Conservation (phyloP, 2,329 filamentous ascomycete genomes). For the Leptographium lundbergii region DNA sequence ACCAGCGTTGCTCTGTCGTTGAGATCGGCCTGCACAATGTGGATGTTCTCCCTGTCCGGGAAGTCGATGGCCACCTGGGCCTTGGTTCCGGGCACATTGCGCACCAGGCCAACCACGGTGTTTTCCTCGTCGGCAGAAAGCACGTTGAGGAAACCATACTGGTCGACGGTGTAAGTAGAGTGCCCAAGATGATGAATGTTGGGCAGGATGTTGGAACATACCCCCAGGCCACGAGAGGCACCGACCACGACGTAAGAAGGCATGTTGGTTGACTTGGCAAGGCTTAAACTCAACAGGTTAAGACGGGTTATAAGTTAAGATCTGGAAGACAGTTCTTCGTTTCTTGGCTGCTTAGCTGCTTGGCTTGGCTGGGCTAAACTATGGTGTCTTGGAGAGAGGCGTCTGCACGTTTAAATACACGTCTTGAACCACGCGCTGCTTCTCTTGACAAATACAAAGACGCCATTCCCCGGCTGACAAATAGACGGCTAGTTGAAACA, state of each 20-base stretch:
- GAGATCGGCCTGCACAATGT: constrained; percentile 33
- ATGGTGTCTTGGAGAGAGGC: too few species aligned
- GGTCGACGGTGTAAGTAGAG: background rate
- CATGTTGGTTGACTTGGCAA: constrained; percentile 8
- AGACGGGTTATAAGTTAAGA: background rate
- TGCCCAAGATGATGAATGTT: background rate
- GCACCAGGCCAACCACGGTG: constrained; percentile 32
- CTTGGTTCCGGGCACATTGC: constrained; percentile 30
- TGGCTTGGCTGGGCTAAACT: too few species aligned
- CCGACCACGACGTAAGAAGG: constrained; percentile 15
- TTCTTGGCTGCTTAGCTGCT: too few species aligned
- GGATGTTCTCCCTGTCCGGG: constrained; percentile 25
- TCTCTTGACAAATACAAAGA: too few species aligned
- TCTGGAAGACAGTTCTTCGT: too few species aligned
- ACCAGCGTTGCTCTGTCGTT: constrained; percentile 25
- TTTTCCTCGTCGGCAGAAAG: constrained; percentile 30
- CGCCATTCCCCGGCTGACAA: too few species aligned
- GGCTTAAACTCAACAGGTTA: background rate
- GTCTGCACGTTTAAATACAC: too few species aligned
- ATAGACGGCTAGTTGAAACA: too few species aligned
- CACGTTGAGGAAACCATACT: constrained; percentile 38
- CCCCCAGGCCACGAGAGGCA: constrained; percentile 14
- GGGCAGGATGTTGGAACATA: constrained; percentile 6
- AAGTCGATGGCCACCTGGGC: constrained; percentile 29
- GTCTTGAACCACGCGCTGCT: too few species aligned